Percentiles rank a stretch among this genome's conserved stretches.
Evolutionary conservation across 352 stramenopile species (phyloP).

Genomic region (Pythium myriotylum): DNA sequence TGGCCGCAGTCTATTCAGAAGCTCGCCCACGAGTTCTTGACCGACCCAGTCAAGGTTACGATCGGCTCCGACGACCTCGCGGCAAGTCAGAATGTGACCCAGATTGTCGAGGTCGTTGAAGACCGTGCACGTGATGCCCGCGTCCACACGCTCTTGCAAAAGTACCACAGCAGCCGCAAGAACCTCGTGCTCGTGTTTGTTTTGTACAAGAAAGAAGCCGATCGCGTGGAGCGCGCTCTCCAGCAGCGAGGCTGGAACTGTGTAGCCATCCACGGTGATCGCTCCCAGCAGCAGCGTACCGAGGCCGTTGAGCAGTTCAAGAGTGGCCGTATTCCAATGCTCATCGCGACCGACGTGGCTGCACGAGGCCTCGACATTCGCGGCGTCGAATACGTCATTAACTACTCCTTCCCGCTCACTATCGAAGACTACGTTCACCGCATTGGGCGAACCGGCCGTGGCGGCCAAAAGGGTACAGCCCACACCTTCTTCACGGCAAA

Average conservation of each 20-base stretch:
- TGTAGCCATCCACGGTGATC: conserved; percentile 96
- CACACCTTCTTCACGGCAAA: conserved; percentile 98
- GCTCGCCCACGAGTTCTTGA: conserved; percentile 95
- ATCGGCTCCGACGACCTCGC: conserved; percentile 95
- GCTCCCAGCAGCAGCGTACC: conserved; percentile 91
- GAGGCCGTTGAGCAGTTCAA: conserved; percentile 96
- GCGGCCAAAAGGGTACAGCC: conserved; percentile 93
- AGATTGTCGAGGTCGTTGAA: conserved; percentile 95
- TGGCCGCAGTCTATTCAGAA: conserved; percentile 97
- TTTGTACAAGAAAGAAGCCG: conserved; percentile 99
- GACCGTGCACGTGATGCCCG: conserved; percentile 88
- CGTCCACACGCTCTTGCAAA: conserved; percentile 91
- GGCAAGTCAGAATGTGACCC: conserved; percentile 94
- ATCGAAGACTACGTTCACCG: conserved; percentile 98
- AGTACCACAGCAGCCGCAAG: conserved; percentile 90
- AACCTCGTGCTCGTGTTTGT: conserved; percentile 97
- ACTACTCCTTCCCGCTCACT: conserved; percentile 97
- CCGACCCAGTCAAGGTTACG: conserved; percentile 92
- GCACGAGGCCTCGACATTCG: conserved; percentile 97
- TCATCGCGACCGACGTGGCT: conserved; percentile 98
- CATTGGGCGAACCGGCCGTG: conserved; percentile 93
- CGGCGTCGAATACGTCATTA: conserved; percentile 96
- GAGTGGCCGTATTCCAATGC: conserved; percentile 90
- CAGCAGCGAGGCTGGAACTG: conserved; percentile 92
- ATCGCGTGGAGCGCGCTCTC: conserved; percentile 94